Evolutionary conservation across 495 filamentous ascomycete genomes (phyloP).

Genomic region (Trichoderma asperelloides): DNA sequence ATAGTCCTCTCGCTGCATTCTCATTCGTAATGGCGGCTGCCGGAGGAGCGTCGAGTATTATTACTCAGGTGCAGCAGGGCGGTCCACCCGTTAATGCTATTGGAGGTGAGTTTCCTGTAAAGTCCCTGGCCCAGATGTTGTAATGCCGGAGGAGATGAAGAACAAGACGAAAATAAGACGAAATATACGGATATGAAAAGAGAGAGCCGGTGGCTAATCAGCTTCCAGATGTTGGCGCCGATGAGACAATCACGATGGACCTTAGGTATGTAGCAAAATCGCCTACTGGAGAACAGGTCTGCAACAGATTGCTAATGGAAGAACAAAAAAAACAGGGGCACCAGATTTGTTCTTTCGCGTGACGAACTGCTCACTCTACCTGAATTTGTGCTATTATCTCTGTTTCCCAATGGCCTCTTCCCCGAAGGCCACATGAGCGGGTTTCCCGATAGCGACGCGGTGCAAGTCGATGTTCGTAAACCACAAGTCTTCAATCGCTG

Average conservation of each 20-base stretch:
- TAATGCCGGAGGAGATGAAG: constrained; percentile 11
- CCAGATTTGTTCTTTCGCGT: constrained; percentile 83
- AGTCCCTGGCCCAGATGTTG: neutral
- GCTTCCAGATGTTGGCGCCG: constrained; percentile 64
- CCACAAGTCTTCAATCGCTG: constrained; percentile 27
- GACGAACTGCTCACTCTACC: constrained; percentile 92
- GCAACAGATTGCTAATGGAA: constrained; percentile 20
- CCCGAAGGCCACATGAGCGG: constrained; percentile 94
- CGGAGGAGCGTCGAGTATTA: constrained; percentile 93
- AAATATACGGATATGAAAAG: neutral
- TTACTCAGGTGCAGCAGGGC: constrained; percentile 94
- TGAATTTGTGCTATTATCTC: constrained; percentile 96
- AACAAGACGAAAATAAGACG: neutral
- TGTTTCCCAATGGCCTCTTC: constrained; percentile 95
- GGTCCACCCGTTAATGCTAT: constrained; percentile 81
- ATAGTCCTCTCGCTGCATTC: constrained; percentile 84
- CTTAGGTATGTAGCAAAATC: constrained; percentile 55
- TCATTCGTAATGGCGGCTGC: constrained; percentile 97
- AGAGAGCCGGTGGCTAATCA: neutral
- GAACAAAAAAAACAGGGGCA: constrained; percentile 53
- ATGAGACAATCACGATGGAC: constrained; percentile 94
- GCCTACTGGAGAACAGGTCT: neutral
- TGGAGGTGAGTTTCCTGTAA: constrained; percentile 53
- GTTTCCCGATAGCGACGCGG: constrained; percentile 82
- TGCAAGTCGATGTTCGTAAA: constrained; percentile 86